Base-by-base conservation (phyloP, 805 yeast genomes). In the Metschnikowia arizonensis region DNA sequence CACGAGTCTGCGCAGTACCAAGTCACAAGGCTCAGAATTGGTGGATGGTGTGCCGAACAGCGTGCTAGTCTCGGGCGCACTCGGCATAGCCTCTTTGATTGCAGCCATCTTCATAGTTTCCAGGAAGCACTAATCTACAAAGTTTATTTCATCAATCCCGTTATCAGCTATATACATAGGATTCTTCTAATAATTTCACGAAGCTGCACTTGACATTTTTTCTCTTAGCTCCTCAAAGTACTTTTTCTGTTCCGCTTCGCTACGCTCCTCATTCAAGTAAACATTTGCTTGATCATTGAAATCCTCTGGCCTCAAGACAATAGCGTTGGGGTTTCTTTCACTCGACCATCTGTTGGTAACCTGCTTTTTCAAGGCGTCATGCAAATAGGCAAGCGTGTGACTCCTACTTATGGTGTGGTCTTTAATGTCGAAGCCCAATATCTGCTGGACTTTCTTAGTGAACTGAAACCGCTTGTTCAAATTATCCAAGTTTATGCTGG, bases 321-420 rank as follows among this genome's bases (percentile, higher is more conserved):
- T 78, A 24, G 88, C 91, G 56, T 84, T 78, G n/a, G 93, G 89
- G 56, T 81, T 78, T 59, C 81, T 76, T 58, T 84, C 89, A 55
- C 77, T 78, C 52, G 67, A 74, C 58, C 68, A 66, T 54, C 73
- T 68, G 15, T 57, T 53, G 18, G 73, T 72, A 21, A 74, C 66
- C n/a, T 73, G 59, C 45, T 64, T 50, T 8, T 54, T 43, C 39
- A 79, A 63, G 43, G 72, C 73, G 0, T 54, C 45, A 45, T 64
- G 62, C 31, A 83, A 66, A 31, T 62, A 64, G 1, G 50, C 60
- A 18, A 76, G 64, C 11, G 66, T 62, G 48, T 67, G 70, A 5
- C 77, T 53, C 43, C 63, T 61, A 6, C 80, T 56, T 24, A 82
- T 58, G 29, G 67, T 61, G 38, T 65, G 64, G 59, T 83, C 89